phyloP scores from a whole-genome alignment of 1,284 basidiomycete genomes.

The Leccinum subfulvum region DNA sequence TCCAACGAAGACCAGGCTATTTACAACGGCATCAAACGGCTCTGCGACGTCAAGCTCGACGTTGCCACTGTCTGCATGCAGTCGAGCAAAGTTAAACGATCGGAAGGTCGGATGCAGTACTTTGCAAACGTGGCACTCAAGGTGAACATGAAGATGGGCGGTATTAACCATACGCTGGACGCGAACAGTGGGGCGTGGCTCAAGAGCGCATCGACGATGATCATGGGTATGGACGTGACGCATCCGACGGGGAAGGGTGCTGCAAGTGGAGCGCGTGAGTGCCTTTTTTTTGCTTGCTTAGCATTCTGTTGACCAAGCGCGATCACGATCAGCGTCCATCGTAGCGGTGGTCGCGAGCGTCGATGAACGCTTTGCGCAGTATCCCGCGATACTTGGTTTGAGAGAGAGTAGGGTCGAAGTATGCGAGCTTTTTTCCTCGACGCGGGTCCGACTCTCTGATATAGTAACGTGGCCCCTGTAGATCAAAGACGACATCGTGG shows the following conservation, averaged over 20 bases:
- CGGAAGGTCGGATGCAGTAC: conserved; percentile 41
- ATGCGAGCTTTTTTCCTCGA: conserved; percentile 11
- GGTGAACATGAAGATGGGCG: conserved; percentile 79
- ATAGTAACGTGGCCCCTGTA: conserved; percentile 26
- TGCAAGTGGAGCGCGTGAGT: conserved; percentile 50
- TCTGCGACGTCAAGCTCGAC: conserved; percentile 65
- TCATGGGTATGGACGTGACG: conserved; percentile 81
- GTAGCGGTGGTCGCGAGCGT: conserved; percentile 74
- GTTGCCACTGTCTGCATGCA: conserved; percentile 71
- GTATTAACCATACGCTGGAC: conserved; percentile 69
- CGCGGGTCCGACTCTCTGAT: not conserved
- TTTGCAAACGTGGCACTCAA: conserved; percentile 38
- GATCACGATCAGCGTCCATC: conserved; percentile 50
- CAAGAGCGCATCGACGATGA: conserved; percentile 60
- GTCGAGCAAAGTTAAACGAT: conserved; percentile 53
- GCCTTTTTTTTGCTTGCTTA: not conserved
- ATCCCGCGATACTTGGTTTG: conserved; percentile 64
- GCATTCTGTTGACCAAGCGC: not conserved
- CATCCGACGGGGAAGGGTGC: conserved; percentile 58
- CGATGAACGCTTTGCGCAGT: conserved; percentile 66
- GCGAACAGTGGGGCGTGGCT: conserved; percentile 54
- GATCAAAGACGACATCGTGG: conserved; percentile 64
- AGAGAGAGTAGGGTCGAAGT: conserved; percentile 70
- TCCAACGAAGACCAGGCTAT: conserved; percentile 66
- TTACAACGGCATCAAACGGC: conserved; percentile 69